Percentiles rank a stretch among this genome's conserved stretches.
These are phyloP conservation scores for Vicia villosa DNA, from an alignment of 306 rosid genomes.

Conservation along the genomic window DNA sequence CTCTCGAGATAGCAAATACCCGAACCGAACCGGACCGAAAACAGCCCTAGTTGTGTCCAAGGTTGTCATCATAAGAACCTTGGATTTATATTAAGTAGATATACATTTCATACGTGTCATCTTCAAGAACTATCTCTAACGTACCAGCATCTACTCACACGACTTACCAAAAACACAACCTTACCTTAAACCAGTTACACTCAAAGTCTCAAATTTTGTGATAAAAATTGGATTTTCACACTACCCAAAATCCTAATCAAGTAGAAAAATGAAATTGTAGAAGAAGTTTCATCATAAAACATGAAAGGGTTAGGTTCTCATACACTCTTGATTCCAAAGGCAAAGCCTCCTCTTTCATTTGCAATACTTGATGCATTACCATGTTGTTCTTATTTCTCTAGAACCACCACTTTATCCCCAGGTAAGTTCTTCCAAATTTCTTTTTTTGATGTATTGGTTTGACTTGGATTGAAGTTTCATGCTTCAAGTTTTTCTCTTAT, in stretches of 20 bases:
- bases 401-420: slow-evolving; percentile 34
- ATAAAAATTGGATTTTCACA: background rate
- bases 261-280: slow-evolving; percentile 52
- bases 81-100: too few species aligned
- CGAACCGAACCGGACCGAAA: too few species aligned
- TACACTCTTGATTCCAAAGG: slow-evolving; percentile 60
- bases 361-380: slow-evolving; percentile 60
- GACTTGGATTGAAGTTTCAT: slow-evolving; percentile 20
- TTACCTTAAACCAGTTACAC: slow-evolving; percentile 15
- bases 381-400: slow-evolving; percentile 41
- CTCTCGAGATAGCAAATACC: too few species aligned
- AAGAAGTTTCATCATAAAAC: slow-evolving; percentile 18
- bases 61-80: too few species aligned
- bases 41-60: too few species aligned
- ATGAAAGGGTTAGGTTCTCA: slow-evolving; percentile 74
- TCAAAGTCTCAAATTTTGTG: slow-evolving; percentile 11
- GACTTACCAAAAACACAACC: background rate
- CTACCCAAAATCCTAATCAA: slow-evolving; percentile 32
- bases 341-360: slow-evolving; percentile 65
- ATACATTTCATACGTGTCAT: slow-evolving; percentile 53
- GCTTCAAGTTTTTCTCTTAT: background rate
- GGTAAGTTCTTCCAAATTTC: slow-evolving; percentile 51
- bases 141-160: slow-evolving; percentile 1
- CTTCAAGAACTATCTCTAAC: slow-evolving; percentile 25
- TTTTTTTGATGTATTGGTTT: slow-evolving; percentile 6